phyloP scores from a whole-genome alignment of 805 yeast genomes.

The Wickerhamomyces hampshirensis region DNA sequence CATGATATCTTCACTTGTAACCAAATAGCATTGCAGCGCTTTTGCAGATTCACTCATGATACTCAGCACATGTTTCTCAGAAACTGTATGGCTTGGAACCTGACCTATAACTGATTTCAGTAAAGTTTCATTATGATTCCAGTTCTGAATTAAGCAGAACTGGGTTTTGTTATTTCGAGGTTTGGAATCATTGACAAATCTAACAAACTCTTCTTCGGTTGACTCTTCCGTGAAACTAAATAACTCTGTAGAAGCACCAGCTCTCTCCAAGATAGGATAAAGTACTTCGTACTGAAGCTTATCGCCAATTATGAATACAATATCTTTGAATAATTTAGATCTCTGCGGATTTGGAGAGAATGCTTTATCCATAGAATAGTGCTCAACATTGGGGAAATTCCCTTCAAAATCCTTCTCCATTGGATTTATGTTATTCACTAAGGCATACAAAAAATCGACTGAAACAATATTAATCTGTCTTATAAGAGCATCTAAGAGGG shows the following conservation, averaged over 20 bases:
- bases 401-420: constrained; percentile 17
- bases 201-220: background rate
- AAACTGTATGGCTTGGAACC: background rate
- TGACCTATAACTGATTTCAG: background rate
- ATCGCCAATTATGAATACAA: constrained; percentile 24
- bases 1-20: constrained; percentile 26
- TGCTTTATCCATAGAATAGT: constrained; percentile 21
- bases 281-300: constrained; percentile 19
- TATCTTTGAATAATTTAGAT: constrained; percentile 17
- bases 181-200: background rate
- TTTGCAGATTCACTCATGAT: constrained; percentile 1
- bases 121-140: background rate
- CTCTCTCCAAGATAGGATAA: constrained; percentile 20
- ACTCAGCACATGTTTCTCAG: background rate
- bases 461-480: constrained; percentile 27
- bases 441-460: constrained; percentile 18
- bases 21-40: constrained; percentile 15
- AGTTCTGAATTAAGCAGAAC: too few relatives aligned
- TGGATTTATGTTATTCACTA: constrained; percentile 11
- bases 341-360: constrained; percentile 24
- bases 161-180: too few relatives aligned
- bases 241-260: constrained; percentile 18
- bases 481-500: constrained; percentile 28
- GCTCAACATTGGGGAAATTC: constrained; percentile 22
- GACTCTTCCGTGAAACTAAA: background rate